Percentiles rank a stretch among this genome's conserved stretches.
phyloP scores from a whole-genome alignment of 805 yeast genomes.

The Cyberlindnera veronae region DNA sequence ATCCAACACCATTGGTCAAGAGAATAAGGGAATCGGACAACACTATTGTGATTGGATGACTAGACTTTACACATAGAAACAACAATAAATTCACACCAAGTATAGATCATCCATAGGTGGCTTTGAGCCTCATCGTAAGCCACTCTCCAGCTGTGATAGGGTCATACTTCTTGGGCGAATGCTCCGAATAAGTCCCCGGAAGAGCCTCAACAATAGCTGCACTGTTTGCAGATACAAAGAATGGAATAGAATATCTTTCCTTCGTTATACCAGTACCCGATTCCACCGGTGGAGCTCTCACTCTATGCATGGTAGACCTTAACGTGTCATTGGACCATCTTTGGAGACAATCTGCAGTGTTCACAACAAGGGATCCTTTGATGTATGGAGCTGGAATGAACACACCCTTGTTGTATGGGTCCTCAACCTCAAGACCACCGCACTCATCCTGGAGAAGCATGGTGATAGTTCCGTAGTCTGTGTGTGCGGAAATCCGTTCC shows the following conservation, averaged over 20 bases:
- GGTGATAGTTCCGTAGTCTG: constrained; percentile 9
- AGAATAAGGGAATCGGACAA: neutral
- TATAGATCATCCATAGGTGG: constrained; percentile 10
- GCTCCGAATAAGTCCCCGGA: constrained; percentile 19
- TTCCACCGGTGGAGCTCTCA: constrained; percentile 12
- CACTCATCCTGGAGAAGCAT: constrained; percentile 8
- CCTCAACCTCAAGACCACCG: constrained; percentile 15
- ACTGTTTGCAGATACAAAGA: constrained; percentile 3
- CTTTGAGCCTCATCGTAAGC: constrained; percentile 21
- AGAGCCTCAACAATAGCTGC: constrained; percentile 18
- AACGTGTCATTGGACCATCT: constrained; percentile 8
- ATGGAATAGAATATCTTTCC: constrained; percentile 9
- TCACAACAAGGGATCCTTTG: constrained; percentile 8
- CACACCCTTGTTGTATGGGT: constrained; percentile 6
- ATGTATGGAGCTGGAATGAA: constrained; percentile 10
- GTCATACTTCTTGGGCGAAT: constrained; percentile 25
- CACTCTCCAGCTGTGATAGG: constrained; percentile 25
- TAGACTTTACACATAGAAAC: neutral
- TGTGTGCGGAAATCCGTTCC: constrained; percentile 9
- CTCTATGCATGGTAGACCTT: constrained; percentile 11
- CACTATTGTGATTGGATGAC: constrained; percentile 1
- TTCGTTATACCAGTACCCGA: constrained; percentile 12
- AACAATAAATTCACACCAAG: neutral
- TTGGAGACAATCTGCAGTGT: constrained; percentile 8
- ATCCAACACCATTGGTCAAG: constrained; percentile 7